phyloP scores from a whole-genome alignment of 108 stramenopile species.

The Schizochytrium sp. region DNA sequence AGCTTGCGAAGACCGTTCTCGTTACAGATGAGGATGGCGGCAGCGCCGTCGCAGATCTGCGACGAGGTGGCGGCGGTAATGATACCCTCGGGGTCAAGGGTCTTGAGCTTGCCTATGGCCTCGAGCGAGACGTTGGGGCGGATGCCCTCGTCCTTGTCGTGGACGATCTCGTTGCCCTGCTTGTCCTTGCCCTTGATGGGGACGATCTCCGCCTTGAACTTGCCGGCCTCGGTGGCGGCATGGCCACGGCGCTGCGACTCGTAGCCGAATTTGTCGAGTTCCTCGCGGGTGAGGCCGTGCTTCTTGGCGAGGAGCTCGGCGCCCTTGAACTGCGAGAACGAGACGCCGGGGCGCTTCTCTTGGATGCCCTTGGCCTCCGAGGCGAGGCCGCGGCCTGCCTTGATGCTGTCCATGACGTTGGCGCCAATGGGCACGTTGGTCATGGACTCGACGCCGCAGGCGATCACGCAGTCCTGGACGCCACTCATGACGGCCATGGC shows the following conservation, averaged over 20 bases:
- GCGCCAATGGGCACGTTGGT: conserved; percentile 32
- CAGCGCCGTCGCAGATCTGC: conserved; percentile 49
- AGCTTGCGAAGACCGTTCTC: conserved; percentile 24
- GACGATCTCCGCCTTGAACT: conserved; percentile 45
- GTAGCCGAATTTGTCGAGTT: conserved; percentile 36
- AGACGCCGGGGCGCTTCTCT: conserved; percentile 25
- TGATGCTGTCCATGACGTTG: background rate
- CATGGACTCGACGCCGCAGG: conserved; percentile 47
- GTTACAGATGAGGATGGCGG: conserved; percentile 35
- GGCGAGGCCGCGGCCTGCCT: conserved; percentile 13
- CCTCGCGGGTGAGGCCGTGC: conserved; percentile 33
- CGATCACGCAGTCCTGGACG: conserved; percentile 33
- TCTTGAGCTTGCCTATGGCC: background rate
- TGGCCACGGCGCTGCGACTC: conserved; percentile 25
- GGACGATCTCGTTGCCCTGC: conserved; percentile 19
- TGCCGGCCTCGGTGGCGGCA: conserved; percentile 35
- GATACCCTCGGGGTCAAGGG: conserved; percentile 29
- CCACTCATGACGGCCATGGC: conserved; percentile 40
- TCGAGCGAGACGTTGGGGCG: background rate
- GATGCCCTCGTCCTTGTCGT: conserved; percentile 5
- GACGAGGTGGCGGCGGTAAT: conserved; percentile 36
- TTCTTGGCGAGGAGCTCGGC: conserved; percentile 40
- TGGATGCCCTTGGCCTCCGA: conserved; percentile 28
- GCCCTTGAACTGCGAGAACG: conserved; percentile 43
- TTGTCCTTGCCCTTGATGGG: conserved; percentile 36